A percentile compares a stretch with the other conserved stretches of the same genome.
These are phyloP conservation scores for Macroventuria anomochaeta DNA, from an alignment of 2,329 filamentous ascomycete genomes.

Conservation along the genomic window DNA sequence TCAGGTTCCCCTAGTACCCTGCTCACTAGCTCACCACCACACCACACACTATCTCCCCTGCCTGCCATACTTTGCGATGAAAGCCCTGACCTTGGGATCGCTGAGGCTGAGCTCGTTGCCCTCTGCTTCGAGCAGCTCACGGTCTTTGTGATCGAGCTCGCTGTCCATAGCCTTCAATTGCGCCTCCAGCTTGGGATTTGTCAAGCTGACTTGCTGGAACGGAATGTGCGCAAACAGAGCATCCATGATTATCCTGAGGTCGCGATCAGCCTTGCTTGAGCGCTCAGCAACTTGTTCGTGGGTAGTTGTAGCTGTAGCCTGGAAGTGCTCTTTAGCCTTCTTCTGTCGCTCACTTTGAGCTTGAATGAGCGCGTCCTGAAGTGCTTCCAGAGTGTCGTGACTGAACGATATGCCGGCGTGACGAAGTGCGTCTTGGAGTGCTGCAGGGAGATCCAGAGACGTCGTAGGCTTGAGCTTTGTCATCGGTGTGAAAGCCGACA, in stretches of 20 bases:
- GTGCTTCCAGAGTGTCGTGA: slow-evolving; percentile 34
- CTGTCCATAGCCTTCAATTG: slow-evolving; percentile 47
- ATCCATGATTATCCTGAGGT: slow-evolving; percentile 46
- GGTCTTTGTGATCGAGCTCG: slow-evolving; percentile 47
- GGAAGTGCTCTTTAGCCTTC: slow-evolving; percentile 45
- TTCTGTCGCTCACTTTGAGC: slow-evolving; percentile 42
- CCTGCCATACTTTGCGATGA: slow-evolving; percentile 41
- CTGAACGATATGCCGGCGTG: slow-evolving; percentile 41
- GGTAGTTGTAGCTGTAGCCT: slow-evolving; percentile 39
- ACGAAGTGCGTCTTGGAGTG: slow-evolving; percentile 44
- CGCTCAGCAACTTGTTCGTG: slow-evolving; percentile 46
- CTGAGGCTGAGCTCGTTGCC: slow-evolving; percentile 39
- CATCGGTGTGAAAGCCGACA: slow-evolving; percentile 37
- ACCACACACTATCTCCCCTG: slow-evolving; percentile 10
- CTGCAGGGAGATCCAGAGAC: slow-evolving; percentile 38
- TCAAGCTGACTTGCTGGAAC: slow-evolving; percentile 38
- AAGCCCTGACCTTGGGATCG: slow-evolving; percentile 40
- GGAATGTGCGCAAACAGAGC: slow-evolving; percentile 49
- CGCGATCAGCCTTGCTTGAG: slow-evolving; percentile 45
- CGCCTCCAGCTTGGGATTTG: slow-evolving; percentile 34
- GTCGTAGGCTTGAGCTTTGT: slow-evolving; percentile 38
- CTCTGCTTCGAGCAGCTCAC: slow-evolving; percentile 48
- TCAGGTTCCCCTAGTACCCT: slow-evolving; percentile 11
- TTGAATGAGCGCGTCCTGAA: slow-evolving; percentile 37
- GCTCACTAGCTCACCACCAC: background rate